A percentile compares a stretch with the other conserved stretches of the same genome.
phyloP scores from a whole-genome alignment of 768 basidiomycete genomes.

The Hericium rajendrae region DNA sequence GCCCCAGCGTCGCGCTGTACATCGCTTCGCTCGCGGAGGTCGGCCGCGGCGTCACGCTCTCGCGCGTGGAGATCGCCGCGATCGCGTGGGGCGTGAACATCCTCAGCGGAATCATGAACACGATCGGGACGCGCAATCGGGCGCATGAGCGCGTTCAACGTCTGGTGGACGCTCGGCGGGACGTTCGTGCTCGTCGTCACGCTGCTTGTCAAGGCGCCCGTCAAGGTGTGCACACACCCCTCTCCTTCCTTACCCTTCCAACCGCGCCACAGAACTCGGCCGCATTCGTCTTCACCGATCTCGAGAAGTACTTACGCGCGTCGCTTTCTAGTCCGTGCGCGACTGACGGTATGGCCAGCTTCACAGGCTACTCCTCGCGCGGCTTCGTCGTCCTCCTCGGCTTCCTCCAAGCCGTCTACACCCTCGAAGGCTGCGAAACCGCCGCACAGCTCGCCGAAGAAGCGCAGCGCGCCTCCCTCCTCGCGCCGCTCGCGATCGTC shows the following conservation, averaged over 20 bases:
- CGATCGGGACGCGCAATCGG: constrained; percentile 46
- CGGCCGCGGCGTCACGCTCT: constrained; percentile 32
- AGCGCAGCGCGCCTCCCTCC: constrained; percentile 41
- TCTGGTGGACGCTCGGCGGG: constrained; percentile 56
- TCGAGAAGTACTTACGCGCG: constrained; percentile 34
- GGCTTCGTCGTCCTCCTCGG: constrained; percentile 52
- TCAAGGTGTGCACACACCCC: constrained; percentile 26
- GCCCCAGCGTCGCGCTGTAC: constrained; percentile 38
- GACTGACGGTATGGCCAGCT: constrained; percentile 23
- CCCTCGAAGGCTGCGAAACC: constrained; percentile 52
- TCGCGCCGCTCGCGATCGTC: constrained; percentile 50
- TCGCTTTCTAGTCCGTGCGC: background rate
- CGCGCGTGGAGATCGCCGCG: constrained; percentile 38
- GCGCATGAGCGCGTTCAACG: constrained; percentile 42
- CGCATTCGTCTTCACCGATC: constrained; percentile 45
- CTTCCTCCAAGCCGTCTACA: constrained; percentile 52
- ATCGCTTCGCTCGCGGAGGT: constrained; percentile 47
- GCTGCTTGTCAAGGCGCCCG: constrained; percentile 45
- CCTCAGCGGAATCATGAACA: constrained; percentile 43
- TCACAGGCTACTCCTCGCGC: constrained; percentile 43
- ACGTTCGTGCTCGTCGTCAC: constrained; percentile 48
- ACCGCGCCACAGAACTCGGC: constrained; percentile 34
- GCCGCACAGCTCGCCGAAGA: constrained; percentile 59
- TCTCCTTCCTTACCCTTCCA: background rate
- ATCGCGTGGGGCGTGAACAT: constrained; percentile 54